Base-by-base conservation (phyloP, 345 rosid genomes). In the Hibiscus trionum region DNA sequence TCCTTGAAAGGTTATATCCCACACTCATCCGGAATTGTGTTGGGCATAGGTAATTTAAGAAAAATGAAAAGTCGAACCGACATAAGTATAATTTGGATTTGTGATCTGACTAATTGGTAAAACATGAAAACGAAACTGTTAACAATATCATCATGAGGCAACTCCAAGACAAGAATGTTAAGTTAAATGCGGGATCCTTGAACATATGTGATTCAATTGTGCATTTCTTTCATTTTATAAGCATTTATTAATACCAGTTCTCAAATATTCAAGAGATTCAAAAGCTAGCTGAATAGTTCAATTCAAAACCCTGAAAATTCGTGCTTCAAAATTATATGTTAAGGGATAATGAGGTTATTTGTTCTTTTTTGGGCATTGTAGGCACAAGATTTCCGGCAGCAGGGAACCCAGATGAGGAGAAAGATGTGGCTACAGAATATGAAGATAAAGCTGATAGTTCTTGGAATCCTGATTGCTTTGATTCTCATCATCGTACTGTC, bases 311-410 rank as follows among this genome's bases (percentile, higher is more conserved):
- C 29, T 17, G 26, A 63, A 37, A 35, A 15, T n/a, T 62, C 4
- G 7, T 42, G 69, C 2, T 65, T 65, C 49, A 65, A 39, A 65
- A 65, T 63, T 1, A 63, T 17, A 10, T 11, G 12, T 55, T 35
- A 17, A 3, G 50, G 50, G 61, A 50, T 52, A 16, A 3, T 52
- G 57, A n/a, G 50, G 26, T 35, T 62, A 35, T 29, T 11, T 65
- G 10, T 67, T 57, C 27, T 29, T 74, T 16, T 12, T 49, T 5
- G 24, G 58, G 56, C 63, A 24, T 47, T 66, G 11, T 78, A 90
- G 96, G 92, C 96, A 1, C 89, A 88, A 80, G 92, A 86, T 76
- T 90, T 90, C 83, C 84, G 88, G 84, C 83, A 82, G 47, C 88
- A 84, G 47, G 96, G 96, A 16, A 88, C 88, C 50, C 53, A 73